Conservation (phyloP, 1,139 yeast species). For the Trichomonascaceae sp. region DNA sequence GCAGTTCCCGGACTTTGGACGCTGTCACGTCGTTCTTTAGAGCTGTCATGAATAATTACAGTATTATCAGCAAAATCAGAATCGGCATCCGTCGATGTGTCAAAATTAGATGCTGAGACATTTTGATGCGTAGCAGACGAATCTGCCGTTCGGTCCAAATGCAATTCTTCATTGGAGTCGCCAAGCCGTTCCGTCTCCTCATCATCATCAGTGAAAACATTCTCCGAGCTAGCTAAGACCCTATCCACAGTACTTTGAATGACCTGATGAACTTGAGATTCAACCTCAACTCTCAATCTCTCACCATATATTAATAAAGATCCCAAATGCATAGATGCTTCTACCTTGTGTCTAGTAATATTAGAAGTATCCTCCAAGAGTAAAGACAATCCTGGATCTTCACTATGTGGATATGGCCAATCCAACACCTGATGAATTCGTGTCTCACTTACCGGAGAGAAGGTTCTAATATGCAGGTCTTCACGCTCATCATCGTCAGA, state of each 20-base stretch:
- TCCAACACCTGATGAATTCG: slow-evolving; percentile 53
- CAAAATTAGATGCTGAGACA: background rate
- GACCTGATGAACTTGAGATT: slow-evolving; percentile 57
- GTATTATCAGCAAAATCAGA: slow-evolving; percentile 15
- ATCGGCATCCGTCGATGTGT: slow-evolving; percentile 6
- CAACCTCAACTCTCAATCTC: slow-evolving; percentile 76
- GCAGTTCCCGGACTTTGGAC: background rate
- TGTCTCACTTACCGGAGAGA: slow-evolving; percentile 64
- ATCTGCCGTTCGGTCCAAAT: slow-evolving; percentile 35
- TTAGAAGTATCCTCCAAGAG: slow-evolving; percentile 64
- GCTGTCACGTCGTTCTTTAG: background rate
- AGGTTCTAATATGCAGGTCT: slow-evolving; percentile 23
- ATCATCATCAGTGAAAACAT: slow-evolving; percentile 19
- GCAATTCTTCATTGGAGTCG: slow-evolving; percentile 36
- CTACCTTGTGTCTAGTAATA: slow-evolving; percentile 61
- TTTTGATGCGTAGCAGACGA: slow-evolving; percentile 18
- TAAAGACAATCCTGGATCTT: slow-evolving; percentile 58
- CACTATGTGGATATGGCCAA: slow-evolving; percentile 39
- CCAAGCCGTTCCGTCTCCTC: slow-evolving; percentile 8
- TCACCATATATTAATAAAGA: slow-evolving; percentile 76
- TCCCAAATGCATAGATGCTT: slow-evolving; percentile 66
- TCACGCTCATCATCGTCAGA: slow-evolving; percentile 21
- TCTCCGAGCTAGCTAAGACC: slow-evolving; percentile 38
- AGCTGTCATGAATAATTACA: slow-evolving; percentile 13
- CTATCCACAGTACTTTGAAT: slow-evolving; percentile 59